Conservation (phyloP, 1,284 basidiomycete genomes). For the Fomitiporia mediterranea region DNA sequence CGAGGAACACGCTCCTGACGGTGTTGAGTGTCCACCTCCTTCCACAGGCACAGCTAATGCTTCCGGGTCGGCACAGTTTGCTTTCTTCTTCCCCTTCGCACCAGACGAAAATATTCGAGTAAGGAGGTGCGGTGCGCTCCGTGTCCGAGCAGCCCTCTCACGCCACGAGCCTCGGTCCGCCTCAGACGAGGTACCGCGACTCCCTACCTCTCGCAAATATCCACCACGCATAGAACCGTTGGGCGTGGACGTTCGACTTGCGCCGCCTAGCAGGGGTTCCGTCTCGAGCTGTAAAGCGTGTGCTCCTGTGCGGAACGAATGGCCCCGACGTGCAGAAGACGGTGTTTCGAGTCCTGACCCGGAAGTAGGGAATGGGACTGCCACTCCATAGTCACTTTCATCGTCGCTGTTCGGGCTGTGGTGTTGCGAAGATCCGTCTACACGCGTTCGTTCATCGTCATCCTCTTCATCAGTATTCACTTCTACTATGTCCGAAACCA, state of each 20-base stretch:
- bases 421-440: conserved; percentile 9
- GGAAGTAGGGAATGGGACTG: conserved; percentile 6
- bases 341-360: not conserved
- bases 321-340: not conserved
- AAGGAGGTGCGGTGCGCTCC: not conserved
- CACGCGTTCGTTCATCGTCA: conserved; percentile 16
- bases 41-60: conserved; percentile 7
- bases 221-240: conserved; percentile 11
- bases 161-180: not conserved
- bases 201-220: conserved; percentile 1
- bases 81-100: conserved; percentile 7
- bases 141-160: not conserved
- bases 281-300: conserved; percentile 14
- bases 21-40: not conserved
- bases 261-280: conserved; percentile 13
- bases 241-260: not conserved
- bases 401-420: conserved; percentile 6
- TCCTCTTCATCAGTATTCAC: conserved; percentile 1
- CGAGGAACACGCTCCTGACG: conserved; percentile 18
- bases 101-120: conserved; percentile 4
- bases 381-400: conserved; percentile 5
- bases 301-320: conserved; percentile 1
- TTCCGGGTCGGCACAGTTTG: conserved; percentile 6
- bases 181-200: not conserved
- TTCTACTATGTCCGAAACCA: not conserved